phyloP scores from a whole-genome alignment of 208 protist species.

The Trypanosoma grayi region DNA sequence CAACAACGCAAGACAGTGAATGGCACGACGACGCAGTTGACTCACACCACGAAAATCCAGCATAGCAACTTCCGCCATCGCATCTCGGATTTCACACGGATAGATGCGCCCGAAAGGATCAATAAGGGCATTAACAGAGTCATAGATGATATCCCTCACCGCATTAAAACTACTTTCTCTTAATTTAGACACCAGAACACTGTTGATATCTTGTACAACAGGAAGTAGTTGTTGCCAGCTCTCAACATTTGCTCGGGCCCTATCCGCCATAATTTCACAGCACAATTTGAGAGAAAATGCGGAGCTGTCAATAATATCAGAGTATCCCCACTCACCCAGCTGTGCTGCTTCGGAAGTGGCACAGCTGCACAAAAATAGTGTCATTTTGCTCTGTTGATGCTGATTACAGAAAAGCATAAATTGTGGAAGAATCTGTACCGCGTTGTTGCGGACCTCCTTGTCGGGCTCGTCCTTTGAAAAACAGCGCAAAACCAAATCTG shows the following conservation, averaged over 20 bases:
- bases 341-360: conserved; percentile 15
- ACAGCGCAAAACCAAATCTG: conserved; percentile 38
- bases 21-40: conserved; percentile 6
- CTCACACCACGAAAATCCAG: conserved; percentile 1
- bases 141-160: conserved; percentile 10
- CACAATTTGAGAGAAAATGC: conserved; percentile 44
- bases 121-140: conserved; percentile 16
- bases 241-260: conserved; percentile 31
- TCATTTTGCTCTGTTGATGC: conserved; percentile 35
- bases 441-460: conserved; percentile 31
- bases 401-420: conserved; percentile 21
- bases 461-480: conserved; percentile 37
- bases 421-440: conserved; percentile 31
- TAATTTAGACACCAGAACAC: conserved; percentile 8
- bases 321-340: conserved; percentile 25
- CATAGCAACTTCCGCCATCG: conserved; percentile 13
- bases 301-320: conserved; percentile 38
- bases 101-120: conserved; percentile 15
- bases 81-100: conserved; percentile 14
- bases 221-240: conserved; percentile 36
- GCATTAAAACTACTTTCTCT: neutral
- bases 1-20: conserved; percentile 12
- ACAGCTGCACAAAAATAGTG: conserved; percentile 24
- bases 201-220: conserved; percentile 14
- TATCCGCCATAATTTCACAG: conserved; percentile 36